Evolutionary conservation across 495 filamentous ascomycete genomes (phyloP), one percentile per base, ranked within the genome.

Genomic region (Neurospora sp.): DNA sequence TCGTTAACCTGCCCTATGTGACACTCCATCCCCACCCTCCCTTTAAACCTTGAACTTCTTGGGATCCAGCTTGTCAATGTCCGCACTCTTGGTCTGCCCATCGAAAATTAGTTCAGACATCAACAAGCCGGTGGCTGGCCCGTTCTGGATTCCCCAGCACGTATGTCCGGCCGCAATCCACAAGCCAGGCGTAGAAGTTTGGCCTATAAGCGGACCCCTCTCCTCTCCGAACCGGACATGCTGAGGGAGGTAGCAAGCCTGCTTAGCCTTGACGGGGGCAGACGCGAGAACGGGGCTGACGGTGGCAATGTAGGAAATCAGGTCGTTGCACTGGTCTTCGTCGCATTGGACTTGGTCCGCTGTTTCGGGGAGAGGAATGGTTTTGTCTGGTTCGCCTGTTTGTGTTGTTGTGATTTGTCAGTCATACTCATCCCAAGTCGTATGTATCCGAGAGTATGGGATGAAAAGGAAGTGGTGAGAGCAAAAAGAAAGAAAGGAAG

Each of bases 91-190:
- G 5, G 91, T 88, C 74, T 86, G 85, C 10, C 94, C 94, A 71
- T 96, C 93, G 77, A 94, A 91, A 5, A 96, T 83, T 80, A 96
- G 88, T 78, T 95, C 93, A 72, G 91, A 92, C 83, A 99, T 91
- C 42, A 97, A 81, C 84, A 91, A 93, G 5, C 95, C 96, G 22
- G 94, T 98, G 8, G 89, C 96, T 5, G 94, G 94, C 4, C 90
- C 94, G 85, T 99, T 99, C 81, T 98, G 95, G 69, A 99, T 97
- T 18, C 95, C 95, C 96, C 96, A 98, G 81, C 96, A 98, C 4
- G 93, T 97, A 82, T 99, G 96, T 14, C 96, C 96, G 8, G 93
- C 86, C 3, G 96, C 96, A 74, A 99, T 82, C 78, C 94, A 89
- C 42, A 98, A 77, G 0, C 96, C 94, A 31, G 90, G 89, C 2